Conservation (phyloP, 208 protist species). For the Leptomonas pyrrhocoris region DNA sequence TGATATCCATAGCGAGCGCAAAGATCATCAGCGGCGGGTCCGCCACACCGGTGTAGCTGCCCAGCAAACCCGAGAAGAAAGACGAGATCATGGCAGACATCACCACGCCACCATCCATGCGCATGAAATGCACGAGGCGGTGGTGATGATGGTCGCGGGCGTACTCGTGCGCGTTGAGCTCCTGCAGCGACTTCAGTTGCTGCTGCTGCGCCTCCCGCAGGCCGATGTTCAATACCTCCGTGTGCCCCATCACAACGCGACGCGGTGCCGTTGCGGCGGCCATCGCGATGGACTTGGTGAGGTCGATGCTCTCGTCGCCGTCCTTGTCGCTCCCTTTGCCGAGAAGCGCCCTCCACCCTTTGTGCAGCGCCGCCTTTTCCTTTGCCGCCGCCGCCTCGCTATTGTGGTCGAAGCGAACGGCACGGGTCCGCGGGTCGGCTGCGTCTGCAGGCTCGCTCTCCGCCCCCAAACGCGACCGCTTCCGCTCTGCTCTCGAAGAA, state of each 20-base stretch:
- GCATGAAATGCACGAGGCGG: constrained; percentile 26
- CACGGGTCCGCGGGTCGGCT: neutral
- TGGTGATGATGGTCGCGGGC: neutral
- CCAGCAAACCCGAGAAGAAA: constrained; percentile 38
- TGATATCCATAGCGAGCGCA: constrained; percentile 36
- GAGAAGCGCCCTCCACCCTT: constrained; percentile 7
- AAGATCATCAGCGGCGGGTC: constrained; percentile 40
- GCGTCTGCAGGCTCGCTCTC: neutral
- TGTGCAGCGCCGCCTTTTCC: constrained; percentile 10
- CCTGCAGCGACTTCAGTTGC: constrained; percentile 23
- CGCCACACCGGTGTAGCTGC: constrained; percentile 36
- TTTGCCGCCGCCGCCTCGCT: neutral
- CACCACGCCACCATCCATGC: constrained; percentile 36
- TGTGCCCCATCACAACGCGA: constrained; percentile 11
- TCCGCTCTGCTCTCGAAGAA: neutral
- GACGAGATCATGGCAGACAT: constrained; percentile 33
- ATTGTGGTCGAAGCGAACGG: constrained; percentile 12
- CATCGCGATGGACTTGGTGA: constrained; percentile 26
- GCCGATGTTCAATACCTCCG: constrained; percentile 25
- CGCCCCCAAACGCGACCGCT: neutral
- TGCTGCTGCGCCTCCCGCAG: constrained; percentile 30
- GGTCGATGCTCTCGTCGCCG: constrained; percentile 10
- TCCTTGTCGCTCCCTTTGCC: constrained; percentile 3
- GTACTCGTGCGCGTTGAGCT: constrained; percentile 15
- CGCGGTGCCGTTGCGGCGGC: constrained; percentile 16